phyloP scores from a whole-genome alignment of 75 land plant genomes.

The Pinus taeda region DNA sequence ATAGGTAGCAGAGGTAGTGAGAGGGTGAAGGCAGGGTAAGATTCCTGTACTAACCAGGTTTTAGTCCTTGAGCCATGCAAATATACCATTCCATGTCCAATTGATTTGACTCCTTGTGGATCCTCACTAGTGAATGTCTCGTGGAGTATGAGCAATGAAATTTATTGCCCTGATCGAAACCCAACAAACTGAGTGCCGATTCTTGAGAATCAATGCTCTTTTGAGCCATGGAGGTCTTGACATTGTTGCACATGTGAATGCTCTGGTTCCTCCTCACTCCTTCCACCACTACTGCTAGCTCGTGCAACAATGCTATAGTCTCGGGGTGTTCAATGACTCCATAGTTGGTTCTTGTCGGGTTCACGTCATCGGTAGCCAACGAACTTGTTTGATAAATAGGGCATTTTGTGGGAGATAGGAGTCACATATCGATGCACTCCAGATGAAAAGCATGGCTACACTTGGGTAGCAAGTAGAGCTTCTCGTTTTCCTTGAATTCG shows the following conservation, averaged over 20 bases:
- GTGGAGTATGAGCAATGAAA: background rate
- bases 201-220: no score
- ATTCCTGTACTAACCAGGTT: background rate
- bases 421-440: conserved; percentile 36
- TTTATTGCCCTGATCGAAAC: background rate
- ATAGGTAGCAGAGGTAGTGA: conserved; percentile 20
- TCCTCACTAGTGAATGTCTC: background rate
- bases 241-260: no score
- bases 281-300: background rate
- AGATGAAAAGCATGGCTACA: conserved; percentile 35
- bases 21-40: background rate
- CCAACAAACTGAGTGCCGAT: background rate
- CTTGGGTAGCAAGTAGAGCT: conserved; percentile 23
- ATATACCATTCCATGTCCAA: background rate
- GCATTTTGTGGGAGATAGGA: conserved; percentile 30
- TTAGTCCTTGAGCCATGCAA: background rate
- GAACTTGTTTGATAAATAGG: conserved; percentile 29
- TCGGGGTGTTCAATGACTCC: background rate
- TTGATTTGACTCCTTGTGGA: background rate
- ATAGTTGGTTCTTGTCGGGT: background rate
- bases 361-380: background rate
- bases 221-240: no score
- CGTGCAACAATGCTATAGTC: background rate
- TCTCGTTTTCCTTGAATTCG: conserved; percentile 27
- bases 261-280: no score